A percentile compares a stretch with the other conserved stretches of the same genome.
Evolutionary conservation across 345 rosid genomes (phyloP).

Genomic region (Lumnitzera littorea): DNA sequence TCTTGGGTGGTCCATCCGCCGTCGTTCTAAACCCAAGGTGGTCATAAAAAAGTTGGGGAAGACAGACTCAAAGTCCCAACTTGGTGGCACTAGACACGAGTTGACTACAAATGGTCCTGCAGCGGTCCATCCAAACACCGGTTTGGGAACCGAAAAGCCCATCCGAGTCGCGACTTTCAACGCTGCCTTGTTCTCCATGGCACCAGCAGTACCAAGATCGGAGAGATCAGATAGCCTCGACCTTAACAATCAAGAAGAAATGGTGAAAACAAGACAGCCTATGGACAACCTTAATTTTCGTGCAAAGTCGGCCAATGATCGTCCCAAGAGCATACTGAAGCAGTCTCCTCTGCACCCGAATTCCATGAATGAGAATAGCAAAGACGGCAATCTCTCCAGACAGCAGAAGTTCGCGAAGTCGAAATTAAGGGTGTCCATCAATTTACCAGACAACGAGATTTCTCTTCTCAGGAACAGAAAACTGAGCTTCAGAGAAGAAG

Average conservation of each 20-base stretch:
- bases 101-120: slow-evolving; percentile 19
- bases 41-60: slow-evolving; percentile 37
- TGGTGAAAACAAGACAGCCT: not conserved
- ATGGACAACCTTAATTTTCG: slow-evolving; percentile 14
- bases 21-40: slow-evolving; percentile 36
- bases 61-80: slow-evolving; percentile 13
- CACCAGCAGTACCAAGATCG: slow-evolving; percentile 62
- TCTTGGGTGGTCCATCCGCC: slow-evolving; percentile 61
- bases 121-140: slow-evolving; percentile 34
- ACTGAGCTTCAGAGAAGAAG: slow-evolving; percentile 41
- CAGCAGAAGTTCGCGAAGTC: slow-evolving; percentile 62
- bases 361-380: slow-evolving; percentile 7
- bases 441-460: slow-evolving; percentile 93
- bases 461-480: slow-evolving; percentile 52
- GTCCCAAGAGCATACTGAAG: slow-evolving; percentile 78
- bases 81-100: slow-evolving; percentile 2
- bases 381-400: slow-evolving; percentile 23
- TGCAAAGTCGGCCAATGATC: slow-evolving; percentile 44
- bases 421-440: slow-evolving; percentile 78
- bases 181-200: slow-evolving; percentile 92
- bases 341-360: slow-evolving; percentile 56
- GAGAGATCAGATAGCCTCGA: slow-evolving; percentile 25
- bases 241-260: slow-evolving; percentile 13
- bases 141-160: slow-evolving; percentile 23
- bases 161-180: slow-evolving; percentile 80